Base-by-base conservation (phyloP, 129 eudicot species). In the Pulicaria dysenterica region DNA sequence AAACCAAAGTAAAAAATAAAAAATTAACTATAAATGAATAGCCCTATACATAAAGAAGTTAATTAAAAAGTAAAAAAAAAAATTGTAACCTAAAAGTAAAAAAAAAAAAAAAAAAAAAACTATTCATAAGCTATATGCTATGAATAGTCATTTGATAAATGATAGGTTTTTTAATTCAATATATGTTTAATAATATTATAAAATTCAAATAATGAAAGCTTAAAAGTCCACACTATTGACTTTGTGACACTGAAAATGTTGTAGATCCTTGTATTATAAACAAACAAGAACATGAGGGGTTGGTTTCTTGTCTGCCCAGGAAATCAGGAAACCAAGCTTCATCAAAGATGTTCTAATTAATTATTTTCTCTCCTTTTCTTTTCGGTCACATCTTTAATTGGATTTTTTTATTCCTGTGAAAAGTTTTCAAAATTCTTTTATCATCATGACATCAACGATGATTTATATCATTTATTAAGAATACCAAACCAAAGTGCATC, bases 401-500 rank as follows among this genome's bases (percentile, higher is more conserved):
- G 31, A 6, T 37, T 4, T 64, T 62, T 8, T 3, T 12, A 24
- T 48, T 47, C 15, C 0, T 10, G 54, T 24, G 14, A 34, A 24
- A 24, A 24, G 31, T 24, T n/a, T 75, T 39, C 50, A 40, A 57
- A 49, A 55, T 13, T 56, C 17, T 64, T 11, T 34, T 37, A 46
- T 67, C 80, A 76, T 67, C 73, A 56, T 75, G 73, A 66, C 80
- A 76, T 76, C 80, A 74, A 63, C 57, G 58, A 5, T 67, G 74
- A 67, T 76, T 54, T 19, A 64, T 11, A 42, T 31, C 14, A 74
- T 74, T 19, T 42, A n/a, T 7, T 63, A 42, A 59, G 13, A 19
- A 59, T 36, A 12, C 24, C 15, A 5, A 5, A 34, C 8, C 42
- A 58, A 54, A 54, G 7, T 24, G 31, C 11, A 34, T 10, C 11